These are phyloP conservation scores for Elsinoe batatas DNA, from an alignment of 2,329 filamentous ascomycete species.

Conservation along the genomic window DNA sequence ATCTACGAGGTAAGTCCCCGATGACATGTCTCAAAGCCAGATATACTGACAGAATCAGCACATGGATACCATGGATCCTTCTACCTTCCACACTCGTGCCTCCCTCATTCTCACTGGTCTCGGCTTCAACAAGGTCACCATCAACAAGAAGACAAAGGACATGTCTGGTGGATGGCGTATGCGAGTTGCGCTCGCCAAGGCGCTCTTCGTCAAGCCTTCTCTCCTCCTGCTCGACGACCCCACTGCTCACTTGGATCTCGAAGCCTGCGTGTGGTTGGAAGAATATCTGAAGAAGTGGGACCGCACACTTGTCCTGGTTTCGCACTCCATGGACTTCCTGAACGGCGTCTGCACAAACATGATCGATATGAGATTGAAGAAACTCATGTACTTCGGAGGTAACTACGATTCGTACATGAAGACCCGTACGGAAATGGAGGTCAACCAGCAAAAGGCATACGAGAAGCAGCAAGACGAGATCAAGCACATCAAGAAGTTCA, in stretches of 20 bases:
- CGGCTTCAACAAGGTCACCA: slow-evolving; percentile 96
- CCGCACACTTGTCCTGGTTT: slow-evolving; percentile 88
- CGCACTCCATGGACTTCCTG: slow-evolving; percentile 96
- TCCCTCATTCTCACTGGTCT: slow-evolving; percentile 97
- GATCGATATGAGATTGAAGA: slow-evolving; percentile 91
- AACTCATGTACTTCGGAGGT: slow-evolving; percentile 95
- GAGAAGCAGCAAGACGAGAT: slow-evolving; percentile 99
- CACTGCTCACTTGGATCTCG: slow-evolving; percentile 96
- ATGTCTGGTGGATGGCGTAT: slow-evolving; percentile 99
- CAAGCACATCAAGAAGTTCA: slow-evolving; percentile 99
- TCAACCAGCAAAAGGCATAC: slow-evolving; percentile 98
- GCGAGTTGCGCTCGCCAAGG: slow-evolving; percentile 95
- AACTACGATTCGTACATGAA: slow-evolving; percentile 98
- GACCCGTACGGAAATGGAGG: slow-evolving; percentile 87
- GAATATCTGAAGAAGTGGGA: slow-evolving; percentile 99
- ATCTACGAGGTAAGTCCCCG: slow-evolving; percentile 74
- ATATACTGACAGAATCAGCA: slow-evolving; percentile 46
- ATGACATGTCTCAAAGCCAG: not conserved
- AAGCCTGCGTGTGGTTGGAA: slow-evolving; percentile 99
- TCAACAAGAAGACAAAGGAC: slow-evolving; percentile 99
- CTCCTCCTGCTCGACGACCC: slow-evolving; percentile 94
- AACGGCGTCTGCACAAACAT: slow-evolving; percentile 98
- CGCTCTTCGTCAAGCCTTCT: slow-evolving; percentile 95
- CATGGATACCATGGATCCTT: slow-evolving; percentile 98
- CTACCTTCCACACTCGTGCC: slow-evolving; percentile 89